Conservation (phyloP, 306 rosid species). For the Boehmeria nivea region DNA sequence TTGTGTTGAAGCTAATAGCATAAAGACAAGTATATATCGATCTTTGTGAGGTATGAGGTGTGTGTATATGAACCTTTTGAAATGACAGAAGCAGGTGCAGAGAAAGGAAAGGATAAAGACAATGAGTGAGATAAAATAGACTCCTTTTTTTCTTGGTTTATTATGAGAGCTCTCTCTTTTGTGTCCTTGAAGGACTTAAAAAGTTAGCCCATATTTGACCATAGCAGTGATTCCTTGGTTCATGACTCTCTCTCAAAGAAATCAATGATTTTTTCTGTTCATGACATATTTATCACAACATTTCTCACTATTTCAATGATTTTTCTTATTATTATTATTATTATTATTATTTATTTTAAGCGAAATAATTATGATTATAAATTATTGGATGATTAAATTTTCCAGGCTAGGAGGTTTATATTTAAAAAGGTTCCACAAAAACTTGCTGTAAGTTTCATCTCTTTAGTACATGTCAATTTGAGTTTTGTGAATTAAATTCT, state of each 20-base stretch:
- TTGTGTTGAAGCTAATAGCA: not conserved
- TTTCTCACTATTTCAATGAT: not conserved
- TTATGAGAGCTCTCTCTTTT: conserved; percentile 6
- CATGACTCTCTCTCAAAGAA: not conserved
- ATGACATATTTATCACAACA: not conserved
- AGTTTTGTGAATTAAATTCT: no score
- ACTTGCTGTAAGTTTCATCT: no score
- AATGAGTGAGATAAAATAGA: conserved; percentile 17
- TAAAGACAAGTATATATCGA: conserved; percentile 14
- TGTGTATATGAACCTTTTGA: conserved; percentile 17
- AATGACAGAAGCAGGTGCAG: conserved; percentile 20
- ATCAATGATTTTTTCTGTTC: not conserved
- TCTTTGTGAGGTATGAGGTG: not conserved
- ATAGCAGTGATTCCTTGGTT: conserved; percentile 12
- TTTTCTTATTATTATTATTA: not conserved
- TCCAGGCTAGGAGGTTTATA: no score
- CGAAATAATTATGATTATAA: no score
- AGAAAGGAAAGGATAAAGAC: conserved; percentile 20
- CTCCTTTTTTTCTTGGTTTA: conserved; percentile 20
- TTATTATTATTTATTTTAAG: not conserved
- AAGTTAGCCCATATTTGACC: conserved; percentile 19
- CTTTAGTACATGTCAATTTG: no score
- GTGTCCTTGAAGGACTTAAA: conserved; percentile 12
- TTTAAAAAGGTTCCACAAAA: no score
- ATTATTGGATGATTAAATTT: no score